phyloP scores from a whole-genome alignment of 2,329 filamentous ascomycete genomes.

The Aspergillus sp. region DNA sequence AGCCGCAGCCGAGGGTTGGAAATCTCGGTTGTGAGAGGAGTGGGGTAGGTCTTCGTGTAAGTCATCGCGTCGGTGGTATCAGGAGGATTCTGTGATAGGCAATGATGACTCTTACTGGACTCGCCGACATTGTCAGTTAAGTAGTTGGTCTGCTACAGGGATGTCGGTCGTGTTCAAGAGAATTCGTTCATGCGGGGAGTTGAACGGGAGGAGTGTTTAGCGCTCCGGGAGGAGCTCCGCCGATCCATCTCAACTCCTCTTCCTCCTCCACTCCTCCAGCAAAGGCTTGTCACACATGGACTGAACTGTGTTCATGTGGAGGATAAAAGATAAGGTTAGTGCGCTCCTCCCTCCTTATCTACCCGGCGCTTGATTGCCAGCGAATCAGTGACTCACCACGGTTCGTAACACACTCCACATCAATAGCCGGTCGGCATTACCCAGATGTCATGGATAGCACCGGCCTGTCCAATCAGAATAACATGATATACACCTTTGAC shows the following conservation, averaged over 20 bases:
- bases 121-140: background rate
- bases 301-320: background rate
- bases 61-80: background rate
- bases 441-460: background rate
- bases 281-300: no score
- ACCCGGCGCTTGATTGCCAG: no score
- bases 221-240: conserved; percentile 23
- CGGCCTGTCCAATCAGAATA: background rate
- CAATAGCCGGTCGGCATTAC: background rate
- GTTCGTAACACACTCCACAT: background rate
- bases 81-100: background rate
- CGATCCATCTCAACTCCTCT: background rate
- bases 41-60: conserved; percentile 27
- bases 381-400: background rate
- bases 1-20: conserved; percentile 47
- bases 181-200: background rate
- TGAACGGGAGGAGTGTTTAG: background rate
- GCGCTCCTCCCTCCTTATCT: background rate
- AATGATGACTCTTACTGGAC: background rate
- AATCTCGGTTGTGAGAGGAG: conserved; percentile 34
- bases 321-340: background rate
- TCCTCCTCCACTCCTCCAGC: background rate
- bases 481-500: background rate
- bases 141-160: background rate
- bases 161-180: background rate